phyloP scores from a whole-genome alignment of 495 filamentous ascomycete genomes.

The Aspergillus conjunctus region DNA sequence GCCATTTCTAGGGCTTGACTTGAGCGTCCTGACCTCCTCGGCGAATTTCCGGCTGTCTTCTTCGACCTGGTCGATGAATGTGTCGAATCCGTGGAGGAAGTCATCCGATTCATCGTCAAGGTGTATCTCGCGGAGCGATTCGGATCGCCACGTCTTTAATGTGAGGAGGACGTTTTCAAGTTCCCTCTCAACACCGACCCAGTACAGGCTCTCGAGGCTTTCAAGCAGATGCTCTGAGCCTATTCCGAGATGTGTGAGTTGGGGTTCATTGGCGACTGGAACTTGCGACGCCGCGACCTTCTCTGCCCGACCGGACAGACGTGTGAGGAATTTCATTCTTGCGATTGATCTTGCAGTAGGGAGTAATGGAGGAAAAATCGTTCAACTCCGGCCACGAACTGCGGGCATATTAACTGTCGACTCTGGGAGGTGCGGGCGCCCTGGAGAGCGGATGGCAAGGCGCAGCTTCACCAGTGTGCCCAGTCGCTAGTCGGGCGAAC shows the following conservation, averaged over 20 bases:
- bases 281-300: not conserved
- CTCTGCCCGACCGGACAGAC: not conserved
- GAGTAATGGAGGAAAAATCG: too few species aligned
- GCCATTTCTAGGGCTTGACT: not conserved
- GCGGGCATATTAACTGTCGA: too few species aligned
- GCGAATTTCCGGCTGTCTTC: slow-evolving; percentile 7
- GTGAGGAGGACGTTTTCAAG: slow-evolving; percentile 1
- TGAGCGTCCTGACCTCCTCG: not conserved
- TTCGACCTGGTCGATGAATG: slow-evolving; percentile 13
- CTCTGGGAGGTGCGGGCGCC: too few species aligned
- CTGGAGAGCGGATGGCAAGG: too few species aligned
- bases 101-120: slow-evolving; percentile 7
- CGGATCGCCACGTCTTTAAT: slow-evolving; percentile 4
- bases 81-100: slow-evolving; percentile 9
- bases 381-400: too few species aligned
- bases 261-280: not conserved
- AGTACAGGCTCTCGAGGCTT: slow-evolving; percentile 4
- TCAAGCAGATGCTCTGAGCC: slow-evolving; percentile 2
- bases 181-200: slow-evolving; percentile 4
- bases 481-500: too few species aligned
- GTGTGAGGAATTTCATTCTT: slow-evolving; percentile 1
- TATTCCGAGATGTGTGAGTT: not conserved
- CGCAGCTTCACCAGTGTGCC: too few species aligned
- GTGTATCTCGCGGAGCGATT: not conserved
- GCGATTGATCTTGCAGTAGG: not conserved